These are phyloP conservation scores for Cyanodermella asteris DNA, from an alignment of 2,329 filamentous ascomycete genomes.

Conservation along the genomic window DNA sequence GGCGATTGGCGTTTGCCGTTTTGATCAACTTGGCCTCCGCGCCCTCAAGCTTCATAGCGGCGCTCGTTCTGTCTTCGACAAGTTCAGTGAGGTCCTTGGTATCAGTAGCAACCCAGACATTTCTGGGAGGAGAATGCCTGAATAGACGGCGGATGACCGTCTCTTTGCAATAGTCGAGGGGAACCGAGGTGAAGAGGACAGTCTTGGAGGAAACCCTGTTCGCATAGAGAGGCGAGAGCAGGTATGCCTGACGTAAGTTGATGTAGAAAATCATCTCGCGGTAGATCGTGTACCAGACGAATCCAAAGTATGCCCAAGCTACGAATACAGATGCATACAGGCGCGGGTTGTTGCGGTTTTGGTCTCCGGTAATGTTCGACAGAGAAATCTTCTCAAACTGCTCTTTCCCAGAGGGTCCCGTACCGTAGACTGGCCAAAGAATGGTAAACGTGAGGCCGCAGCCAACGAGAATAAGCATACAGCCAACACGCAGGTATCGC, in stretches of 20 bases:
- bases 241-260: constrained; percentile 79
- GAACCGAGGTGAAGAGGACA: constrained; percentile 73
- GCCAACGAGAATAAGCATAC: constrained; percentile 63
- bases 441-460: constrained; percentile 71
- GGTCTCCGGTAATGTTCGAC: constrained; percentile 42
- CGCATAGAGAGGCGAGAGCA: constrained; percentile 64
- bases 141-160: constrained; percentile 61
- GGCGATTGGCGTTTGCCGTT: constrained; percentile 47
- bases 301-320: constrained; percentile 63
- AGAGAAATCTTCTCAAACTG: constrained; percentile 65
- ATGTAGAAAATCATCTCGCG: constrained; percentile 81
- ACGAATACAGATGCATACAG: constrained; percentile 69
- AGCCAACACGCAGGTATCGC: constrained; percentile 61
- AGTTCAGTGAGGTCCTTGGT: constrained; percentile 56
- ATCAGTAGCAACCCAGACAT: constrained; percentile 66
- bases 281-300: constrained; percentile 72
- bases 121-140: constrained; percentile 56
- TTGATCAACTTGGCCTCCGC: constrained; percentile 75
- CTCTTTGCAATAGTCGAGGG: constrained; percentile 54
- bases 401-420: constrained; percentile 40
- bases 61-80: constrained; percentile 60
- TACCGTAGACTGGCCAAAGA: constrained; percentile 72
- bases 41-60: constrained; percentile 60
- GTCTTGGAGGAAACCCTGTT: constrained; percentile 76
- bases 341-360: constrained; percentile 47